phyloP scores from a whole-genome alignment of 805 yeast genomes.

The Jamesozyma piceae region DNA sequence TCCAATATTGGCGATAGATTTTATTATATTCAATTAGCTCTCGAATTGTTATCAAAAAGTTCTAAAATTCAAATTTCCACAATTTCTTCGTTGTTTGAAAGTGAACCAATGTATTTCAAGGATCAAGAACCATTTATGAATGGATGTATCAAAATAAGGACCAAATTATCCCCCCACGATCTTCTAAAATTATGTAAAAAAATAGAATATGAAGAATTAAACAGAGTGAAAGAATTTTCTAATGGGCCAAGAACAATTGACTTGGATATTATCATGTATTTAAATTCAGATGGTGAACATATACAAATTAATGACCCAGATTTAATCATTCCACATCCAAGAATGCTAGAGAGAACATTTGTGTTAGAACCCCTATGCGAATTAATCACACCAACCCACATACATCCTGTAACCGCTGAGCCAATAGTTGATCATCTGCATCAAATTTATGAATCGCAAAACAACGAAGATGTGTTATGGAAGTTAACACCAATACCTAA shows the following conservation, averaged over 20 bases:
- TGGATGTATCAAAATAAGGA: slow-evolving; percentile 66
- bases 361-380: slow-evolving; percentile 87
- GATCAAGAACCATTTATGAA: slow-evolving; percentile 78
- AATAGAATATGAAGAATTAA: slow-evolving; percentile 65
- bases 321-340: slow-evolving; percentile 73
- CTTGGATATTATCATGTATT: slow-evolving; percentile 69
- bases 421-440: slow-evolving; percentile 60
- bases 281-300: slow-evolving; percentile 25
- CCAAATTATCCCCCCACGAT: slow-evolving; percentile 53
- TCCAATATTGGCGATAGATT: slow-evolving; percentile 73
- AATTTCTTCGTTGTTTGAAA: slow-evolving; percentile 73
- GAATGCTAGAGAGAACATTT: slow-evolving; percentile 83
- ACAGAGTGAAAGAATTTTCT: slow-evolving; percentile 66
- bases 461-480: slow-evolving; percentile 42
- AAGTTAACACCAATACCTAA: slow-evolving; percentile 40
- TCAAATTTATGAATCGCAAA: slow-evolving; percentile 40
- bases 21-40: slow-evolving; percentile 48
- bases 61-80: slow-evolving; percentile 40
- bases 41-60: slow-evolving; percentile 32
- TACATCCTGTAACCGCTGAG: slow-evolving; percentile 84
- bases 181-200: slow-evolving; percentile 54
- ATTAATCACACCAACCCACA: slow-evolving; percentile 50
- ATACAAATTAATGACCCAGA: slow-evolving; percentile 45
- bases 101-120: slow-evolving; percentile 84
- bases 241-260: slow-evolving; percentile 93